These are phyloP conservation scores for Lobosporangium transversale DNA, from an alignment of 192 early-diverging fungal species.

Conservation along the genomic window DNA sequence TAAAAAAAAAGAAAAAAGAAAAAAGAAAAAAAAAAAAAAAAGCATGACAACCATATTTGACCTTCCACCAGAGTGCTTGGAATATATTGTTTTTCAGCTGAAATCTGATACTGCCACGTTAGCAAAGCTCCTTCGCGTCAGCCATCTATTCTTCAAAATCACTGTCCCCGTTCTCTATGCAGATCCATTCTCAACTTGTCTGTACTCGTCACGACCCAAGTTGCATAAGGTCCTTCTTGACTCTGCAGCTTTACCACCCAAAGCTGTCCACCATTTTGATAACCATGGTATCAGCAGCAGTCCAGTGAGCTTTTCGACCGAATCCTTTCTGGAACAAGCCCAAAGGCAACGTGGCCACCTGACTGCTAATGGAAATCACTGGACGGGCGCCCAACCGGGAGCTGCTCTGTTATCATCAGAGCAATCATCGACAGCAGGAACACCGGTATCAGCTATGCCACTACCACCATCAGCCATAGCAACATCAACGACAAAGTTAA, in stretches of 20 bases:
- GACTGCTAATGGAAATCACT: not conserved
- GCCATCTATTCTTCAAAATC: not conserved
- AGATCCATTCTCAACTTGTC: constrained; percentile 12
- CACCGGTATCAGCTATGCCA: no score
- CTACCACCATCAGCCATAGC: not conserved
- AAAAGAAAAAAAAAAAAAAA: no score
- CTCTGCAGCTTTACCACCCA: no score
- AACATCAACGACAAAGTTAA: not conserved
- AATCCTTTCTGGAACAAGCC: not conserved
- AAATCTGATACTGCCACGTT: not conserved
- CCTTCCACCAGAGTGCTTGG: constrained; percentile 27
- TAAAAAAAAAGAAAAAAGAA: no score
- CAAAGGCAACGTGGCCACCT: not conserved
- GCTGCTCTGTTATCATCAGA: no score
- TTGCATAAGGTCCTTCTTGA: constrained; percentile 9
- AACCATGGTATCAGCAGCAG: no score
- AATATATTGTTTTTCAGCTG: constrained; percentile 4
- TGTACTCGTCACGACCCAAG: not conserved
- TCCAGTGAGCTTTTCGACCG: no score
- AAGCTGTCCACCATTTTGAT: no score
- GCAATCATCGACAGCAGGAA: no score
- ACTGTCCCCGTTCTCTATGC: constrained; percentile 20
- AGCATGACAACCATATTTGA: no score
- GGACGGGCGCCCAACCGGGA: no score
- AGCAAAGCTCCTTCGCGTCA: constrained; percentile 1